These are phyloP conservation scores for Evernia prunastri DNA, from an alignment of 495 filamentous ascomycete genomes.

Conservation along the genomic window DNA sequence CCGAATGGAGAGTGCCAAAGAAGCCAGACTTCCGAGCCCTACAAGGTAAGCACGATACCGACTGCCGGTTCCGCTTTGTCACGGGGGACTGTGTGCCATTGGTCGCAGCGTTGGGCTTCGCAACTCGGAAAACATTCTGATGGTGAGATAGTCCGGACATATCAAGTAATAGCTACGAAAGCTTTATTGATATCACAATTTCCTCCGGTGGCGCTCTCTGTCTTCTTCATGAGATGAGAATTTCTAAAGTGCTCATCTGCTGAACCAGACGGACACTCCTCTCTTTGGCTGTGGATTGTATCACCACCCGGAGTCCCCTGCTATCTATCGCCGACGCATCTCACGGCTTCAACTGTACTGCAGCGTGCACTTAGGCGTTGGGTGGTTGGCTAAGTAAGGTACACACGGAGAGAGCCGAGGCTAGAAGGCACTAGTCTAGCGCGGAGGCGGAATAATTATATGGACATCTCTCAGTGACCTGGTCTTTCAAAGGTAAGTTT, in stretches of 20 bases:
- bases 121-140: conserved; percentile 8
- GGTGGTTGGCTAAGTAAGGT: no score
- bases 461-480: no score
- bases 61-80: conserved; percentile 35
- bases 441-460: no score
- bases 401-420: no score
- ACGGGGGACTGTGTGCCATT: conserved; percentile 22
- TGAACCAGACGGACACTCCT: neutral
- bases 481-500: no score
- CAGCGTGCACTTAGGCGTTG: no score
- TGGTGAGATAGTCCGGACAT: conserved; percentile 13
- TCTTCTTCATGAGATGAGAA: neutral
- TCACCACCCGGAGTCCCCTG: no score
- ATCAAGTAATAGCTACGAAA: neutral
- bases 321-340: no score
- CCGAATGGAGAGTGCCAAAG: neutral
- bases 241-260: neutral
- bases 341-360: no score
- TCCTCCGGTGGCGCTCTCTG: neutral
- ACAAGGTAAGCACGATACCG: conserved; percentile 38
- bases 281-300: neutral
- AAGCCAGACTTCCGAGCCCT: conserved; percentile 34
- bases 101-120: conserved; percentile 13
- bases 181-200: neutral
- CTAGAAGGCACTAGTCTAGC: no score